Base-by-base conservation (phyloP, 257 asterid species). In the Capsicum baccatum region DNA sequence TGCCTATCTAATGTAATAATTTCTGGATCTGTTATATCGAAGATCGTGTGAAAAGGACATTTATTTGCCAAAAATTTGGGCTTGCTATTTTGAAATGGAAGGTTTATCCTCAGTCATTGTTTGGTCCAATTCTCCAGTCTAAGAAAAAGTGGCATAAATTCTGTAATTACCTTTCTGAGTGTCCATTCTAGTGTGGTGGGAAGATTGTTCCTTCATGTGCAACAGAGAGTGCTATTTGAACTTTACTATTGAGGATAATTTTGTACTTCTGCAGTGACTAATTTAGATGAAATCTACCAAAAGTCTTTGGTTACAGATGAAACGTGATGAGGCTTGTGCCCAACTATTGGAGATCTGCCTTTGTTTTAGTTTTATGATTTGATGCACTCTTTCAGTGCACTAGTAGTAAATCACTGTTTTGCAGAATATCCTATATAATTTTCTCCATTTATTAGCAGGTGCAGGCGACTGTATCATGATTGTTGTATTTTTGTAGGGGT, bases 1-100 rank as follows among this genome's bases (percentile, higher is more conserved):
- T 76, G 63, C 21, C 26, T 76, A 48, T 26, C 78, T 68, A 76
- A 54, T 76, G 64, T 76, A 47, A 76, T 76, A 2, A 9, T 26
- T 76, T 76, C 57, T 39, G 57, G 48, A 76, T 76, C 42, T 26
- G 42, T 52, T 26, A 8, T 76, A 48, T 76, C 81, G 21, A 52
- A 76, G 47, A 19, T 19, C 63, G 14, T 3, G 19, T 52, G 12
- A 76, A 66, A 52, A n/a, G 81, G 81, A 26, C 50, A 14, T 26
- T 52, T 76, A n/a, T 54, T 76, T 76, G 48, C 64, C 63, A 76
- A 64, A 39, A 76, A 52, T 48, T 14, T 76, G 26, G 48, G 50
- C 15, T 54, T 26, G 81, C 81, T 54, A 76, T 76, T 76, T 54
- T 10, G 39, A 21, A 21, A 21, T 76, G 81, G 63, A 26, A 76